Base-by-base conservation (phyloP, 2,329 filamentous ascomycete species). In the Hortaea werneckii region DNA sequence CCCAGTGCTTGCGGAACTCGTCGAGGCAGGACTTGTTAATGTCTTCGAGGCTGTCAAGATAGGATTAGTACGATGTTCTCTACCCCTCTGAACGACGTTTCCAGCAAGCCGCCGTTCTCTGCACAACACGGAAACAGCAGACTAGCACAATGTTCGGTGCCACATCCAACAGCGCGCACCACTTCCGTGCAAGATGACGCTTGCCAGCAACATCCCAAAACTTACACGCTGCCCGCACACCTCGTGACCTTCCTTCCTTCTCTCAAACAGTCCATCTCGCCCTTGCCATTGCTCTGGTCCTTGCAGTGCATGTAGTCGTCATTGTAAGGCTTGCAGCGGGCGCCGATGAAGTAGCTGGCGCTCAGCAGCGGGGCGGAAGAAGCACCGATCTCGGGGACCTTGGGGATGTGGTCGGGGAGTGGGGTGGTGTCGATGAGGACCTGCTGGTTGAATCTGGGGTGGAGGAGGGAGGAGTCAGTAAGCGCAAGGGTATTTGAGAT, bases 231-330 rank as follows among this genome's bases (percentile, higher is more conserved):
- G 58, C 85, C 83, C 49, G 92, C 92, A 75, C 92, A 98, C 72
- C 92, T 80, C 58, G 92, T 98, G 51, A 98, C 92, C 69, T 92
- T 86, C 67, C 92, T 80, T 47, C 92, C 92, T 74, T 98, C 92
- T 76, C 87, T 90, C 78, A 98, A 73, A 72, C 92, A 98, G 58
- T 95, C 87, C 53, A 94, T 69, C 75, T 98, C 92, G 67, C 88
- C 92, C 69, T 79, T 81, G 60, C 92, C 92, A 52, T 86, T 83
- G 61, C 87, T 82, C 72, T 95, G 88, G 58, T 80, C 86, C 83
- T 98, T 98, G 84, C 92, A 98, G 75, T 94, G 86, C 90, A 98
- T 98, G 73, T 85, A 98, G 72, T 98, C 92, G 75, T 98, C 92
- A 71, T 96, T 96, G 77, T 89, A 98, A 47, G 85, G 76, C 67